Base-by-base conservation (phyloP, 2,329 filamentous ascomycete genomes). In the Ceratocystis variospora region DNA sequence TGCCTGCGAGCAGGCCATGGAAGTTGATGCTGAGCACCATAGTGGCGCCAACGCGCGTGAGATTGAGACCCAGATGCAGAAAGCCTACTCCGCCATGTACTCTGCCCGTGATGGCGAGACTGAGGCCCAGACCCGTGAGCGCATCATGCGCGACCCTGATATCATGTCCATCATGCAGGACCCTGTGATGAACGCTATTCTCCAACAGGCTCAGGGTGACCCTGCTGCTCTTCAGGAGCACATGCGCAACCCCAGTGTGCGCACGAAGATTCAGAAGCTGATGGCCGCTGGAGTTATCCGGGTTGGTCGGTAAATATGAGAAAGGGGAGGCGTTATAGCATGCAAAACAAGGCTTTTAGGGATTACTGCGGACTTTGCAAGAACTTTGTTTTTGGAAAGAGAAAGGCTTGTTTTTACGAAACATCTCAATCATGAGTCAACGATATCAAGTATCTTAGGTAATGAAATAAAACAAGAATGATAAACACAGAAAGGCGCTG, bases 101-200 rank as follows among this genome's bases (percentile, higher is more conserved):
- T 81, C 88, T 65, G 87, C 90, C 22, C 87, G 91, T 31, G 92
- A 95, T 73, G 94, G 94, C 71, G 94, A 99, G 84, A 92, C 89
- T 0, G 94, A 99, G 79, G 89, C 96, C 76, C 87, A 99, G 83
- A 96, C 94, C 1, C 87, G 90, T 75, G 90, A 95, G 79, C 83
- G 95, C 70, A 86, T 99, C 74, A 86, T 89, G 80, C 86, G 86
- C 71, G 93, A 97, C 72, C 93, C 92, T 5, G 93, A 96, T 86
- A 96, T 97, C 75, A 89, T 95, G 83, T 77, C 80, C 69, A 93
- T 96, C 73, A 89, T 97, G 78, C 87, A 92, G 76, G 94, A 99
- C 74, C 94, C 94, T 17, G 87, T 99, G 74, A 97, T 99, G 93
- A 91, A 99, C 79, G 88, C 88, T 70, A 96, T 96, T 71, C 84